Conservation (phyloP, 2,329 filamentous ascomycete species). For the Lachnellula arida region DNA sequence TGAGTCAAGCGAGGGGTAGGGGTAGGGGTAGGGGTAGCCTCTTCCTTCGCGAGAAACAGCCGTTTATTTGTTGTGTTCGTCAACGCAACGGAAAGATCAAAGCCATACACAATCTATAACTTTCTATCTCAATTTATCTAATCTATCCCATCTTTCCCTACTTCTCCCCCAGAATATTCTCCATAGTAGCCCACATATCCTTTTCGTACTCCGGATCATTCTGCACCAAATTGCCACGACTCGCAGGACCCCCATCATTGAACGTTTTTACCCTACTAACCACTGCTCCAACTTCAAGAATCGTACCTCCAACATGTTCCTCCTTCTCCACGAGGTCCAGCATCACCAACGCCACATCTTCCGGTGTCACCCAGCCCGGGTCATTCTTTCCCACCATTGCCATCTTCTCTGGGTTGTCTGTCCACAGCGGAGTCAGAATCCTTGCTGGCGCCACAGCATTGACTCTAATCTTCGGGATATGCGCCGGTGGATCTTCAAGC, state of each 20-base stretch:
- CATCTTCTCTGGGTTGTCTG: conserved; percentile 41
- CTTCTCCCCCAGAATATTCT: conserved; percentile 1
- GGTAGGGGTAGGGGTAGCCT: no score
- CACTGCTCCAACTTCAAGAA: conserved; percentile 38
- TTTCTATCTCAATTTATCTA: not conserved
- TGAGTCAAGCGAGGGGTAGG: no score
- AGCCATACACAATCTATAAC: no score
- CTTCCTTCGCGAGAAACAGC: no score
- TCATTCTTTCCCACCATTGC: conserved; percentile 31
- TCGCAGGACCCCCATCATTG: conserved; percentile 38
- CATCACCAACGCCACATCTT: conserved; percentile 43
- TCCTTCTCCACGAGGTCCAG: conserved; percentile 35
- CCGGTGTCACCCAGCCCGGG: conserved; percentile 36
- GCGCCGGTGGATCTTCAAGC: conserved; percentile 31
- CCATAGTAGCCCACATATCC: conserved; percentile 7
- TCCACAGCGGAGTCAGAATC: conserved; percentile 41
- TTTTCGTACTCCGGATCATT: not conserved
- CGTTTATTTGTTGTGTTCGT: no score
- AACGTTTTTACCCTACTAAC: conserved; percentile 33
- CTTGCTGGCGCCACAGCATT: conserved; percentile 41
- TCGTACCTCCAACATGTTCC: conserved; percentile 35
- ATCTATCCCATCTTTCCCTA: not conserved
- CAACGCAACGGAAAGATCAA: no score
- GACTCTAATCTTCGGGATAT: conserved; percentile 35
- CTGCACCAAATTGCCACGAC: conserved; percentile 3